Evolutionary conservation across 163 green algal genomes (phyloP), one percentile per base, ranked within the genome.

Genomic region (Scenedesmus sp.): DNA sequence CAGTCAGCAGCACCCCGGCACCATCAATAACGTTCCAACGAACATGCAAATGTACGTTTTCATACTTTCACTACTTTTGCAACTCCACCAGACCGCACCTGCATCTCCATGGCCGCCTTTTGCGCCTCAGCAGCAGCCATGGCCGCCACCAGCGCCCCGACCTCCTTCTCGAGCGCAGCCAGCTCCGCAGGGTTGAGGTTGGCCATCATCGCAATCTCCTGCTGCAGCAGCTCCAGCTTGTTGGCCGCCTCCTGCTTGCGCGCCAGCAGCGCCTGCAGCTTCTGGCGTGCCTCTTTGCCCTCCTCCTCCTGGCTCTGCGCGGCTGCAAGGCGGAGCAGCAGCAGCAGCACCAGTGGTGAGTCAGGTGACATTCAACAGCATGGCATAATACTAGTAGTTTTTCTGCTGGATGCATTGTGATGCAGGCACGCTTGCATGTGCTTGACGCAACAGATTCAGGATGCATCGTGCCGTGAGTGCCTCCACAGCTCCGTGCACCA

Each of bases 71-170:
- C 34, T 46, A 46, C 34, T 46, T 46, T 46, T 46, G 34, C 34
- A 46, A 46, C 34, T 46, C 34, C 34, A 46, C 34, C 34, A 46
- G 34, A 46, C 52, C 76, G 8, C 52, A 93, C 91, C 88, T 94
- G 83, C 66, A 91, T 91, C 56, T 91, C 92, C 74, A 94, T n/a
- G 55, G 77, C 87, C 3, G 84, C 90, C 62, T 93, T 93, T 55
- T 86, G 86, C 7, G 90, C 55, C 88, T 94, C 92, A 26, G 90
- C 92, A 73, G 83, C 85, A 6, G 89, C 59, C 84, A 83, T 83
- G 1, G 91, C n/a, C 60, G 89, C 76, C 57, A 86, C 85, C 55
- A 93, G 76, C 20, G 67, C 86, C 16, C 89, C 88, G 13, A 89
- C 83, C 64, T 94, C 92, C 23, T 89, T 77, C 86, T 93, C 88